Evolutionary conservation across 192 early-diverging fungal species (phyloP).

Genomic region (Coemansia asiatica): DNA sequence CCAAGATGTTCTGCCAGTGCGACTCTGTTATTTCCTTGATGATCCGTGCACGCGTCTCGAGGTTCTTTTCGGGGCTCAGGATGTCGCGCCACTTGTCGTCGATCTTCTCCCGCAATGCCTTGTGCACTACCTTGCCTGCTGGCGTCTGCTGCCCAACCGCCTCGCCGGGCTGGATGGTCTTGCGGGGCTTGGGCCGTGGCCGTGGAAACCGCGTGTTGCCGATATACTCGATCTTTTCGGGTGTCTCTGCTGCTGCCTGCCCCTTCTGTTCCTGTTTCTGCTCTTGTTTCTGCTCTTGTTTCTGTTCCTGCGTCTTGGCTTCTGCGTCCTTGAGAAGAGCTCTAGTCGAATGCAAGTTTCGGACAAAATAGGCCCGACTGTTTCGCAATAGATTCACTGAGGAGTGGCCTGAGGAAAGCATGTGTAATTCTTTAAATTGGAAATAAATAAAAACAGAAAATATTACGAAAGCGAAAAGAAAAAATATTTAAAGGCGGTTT

Average conservation of each 20-base stretch:
- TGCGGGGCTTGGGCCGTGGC: slow-evolving; percentile 45
- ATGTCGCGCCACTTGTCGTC: slow-evolving; percentile 41
- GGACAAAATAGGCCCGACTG: neutral
- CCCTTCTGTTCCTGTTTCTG: neutral
- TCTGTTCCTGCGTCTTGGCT: neutral
- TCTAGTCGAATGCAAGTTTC: neutral
- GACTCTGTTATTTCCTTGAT: slow-evolving; percentile 52
- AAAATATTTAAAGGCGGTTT: neutral
- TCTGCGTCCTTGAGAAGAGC: neutral
- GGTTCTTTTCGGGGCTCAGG: slow-evolving; percentile 53
- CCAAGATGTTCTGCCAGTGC: slow-evolving; percentile 54
- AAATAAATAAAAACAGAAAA: no score
- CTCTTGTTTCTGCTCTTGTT: neutral
- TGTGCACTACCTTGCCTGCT: slow-evolving; percentile 20
- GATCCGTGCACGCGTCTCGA: slow-evolving; percentile 47
- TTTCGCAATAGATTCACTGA: neutral
- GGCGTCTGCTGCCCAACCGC: slow-evolving; percentile 46
- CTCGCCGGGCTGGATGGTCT: slow-evolving; percentile 48
- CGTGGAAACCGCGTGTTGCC: slow-evolving; percentile 53
- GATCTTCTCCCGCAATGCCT: slow-evolving; percentile 20
- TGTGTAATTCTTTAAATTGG: no score
- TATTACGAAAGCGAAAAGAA: neutral
- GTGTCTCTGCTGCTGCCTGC: neutral
- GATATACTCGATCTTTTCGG: slow-evolving; percentile 51
- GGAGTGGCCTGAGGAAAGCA: no score